Conservation (phyloP, 106 monocot genomes). For the Apostasia ramifera region DNA sequence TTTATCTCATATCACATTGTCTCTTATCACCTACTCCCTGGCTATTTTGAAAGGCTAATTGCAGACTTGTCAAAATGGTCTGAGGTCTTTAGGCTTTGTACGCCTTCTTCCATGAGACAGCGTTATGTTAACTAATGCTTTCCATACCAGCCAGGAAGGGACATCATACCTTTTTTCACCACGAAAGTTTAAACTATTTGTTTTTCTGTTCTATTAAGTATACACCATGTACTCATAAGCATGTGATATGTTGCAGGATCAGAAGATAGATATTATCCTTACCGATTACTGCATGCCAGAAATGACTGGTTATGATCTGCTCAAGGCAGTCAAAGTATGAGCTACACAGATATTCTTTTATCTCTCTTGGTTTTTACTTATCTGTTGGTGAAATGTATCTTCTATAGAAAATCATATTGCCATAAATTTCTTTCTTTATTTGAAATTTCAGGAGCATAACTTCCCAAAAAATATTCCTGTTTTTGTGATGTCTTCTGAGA, state of each 20-base stretch:
- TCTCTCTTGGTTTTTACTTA: not conserved
- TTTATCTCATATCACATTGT: too few relatives aligned
- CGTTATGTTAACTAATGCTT: too few relatives aligned
- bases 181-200: too few relatives aligned
- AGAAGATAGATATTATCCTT: conserved; percentile 74
- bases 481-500: conserved; percentile 84
- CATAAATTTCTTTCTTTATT: not conserved
- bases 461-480: conserved; percentile 56
- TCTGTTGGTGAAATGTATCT: not conserved
- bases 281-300: conserved; percentile 93
- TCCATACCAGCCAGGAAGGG: too few relatives aligned
- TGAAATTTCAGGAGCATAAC: conserved; percentile 37
- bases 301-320: conserved; percentile 87
- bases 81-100: too few relatives aligned
- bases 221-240: not conserved
- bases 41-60: too few relatives aligned
- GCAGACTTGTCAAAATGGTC: too few relatives aligned
- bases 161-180: too few relatives aligned
- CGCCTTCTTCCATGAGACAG: too few relatives aligned
- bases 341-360: not conserved
- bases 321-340: conserved; percentile 71
- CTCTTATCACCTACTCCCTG: too few relatives aligned
- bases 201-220: too few relatives aligned
- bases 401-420: not conserved
- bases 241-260: conserved; percentile 34